Base-by-base conservation (phyloP, 2,329 filamentous ascomycete species). In the Fusarium sp. region DNA sequence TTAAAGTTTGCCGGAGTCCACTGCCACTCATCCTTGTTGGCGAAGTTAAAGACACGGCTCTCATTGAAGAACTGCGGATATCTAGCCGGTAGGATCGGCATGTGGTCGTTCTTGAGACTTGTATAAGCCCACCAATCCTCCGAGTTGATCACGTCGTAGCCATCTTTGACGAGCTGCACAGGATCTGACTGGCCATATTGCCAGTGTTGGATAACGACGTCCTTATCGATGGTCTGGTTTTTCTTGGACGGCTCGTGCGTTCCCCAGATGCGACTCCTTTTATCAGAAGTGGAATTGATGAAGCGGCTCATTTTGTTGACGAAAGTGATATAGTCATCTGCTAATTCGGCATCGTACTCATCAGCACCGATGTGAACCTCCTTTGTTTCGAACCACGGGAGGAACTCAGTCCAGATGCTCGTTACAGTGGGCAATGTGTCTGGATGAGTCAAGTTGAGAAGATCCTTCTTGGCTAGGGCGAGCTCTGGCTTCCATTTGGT, bases 71-170 rank as follows among this genome's bases (percentile, higher is more conserved):
- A 64, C 9, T 64, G 61, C 0, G 61, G 61, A 4, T 64, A 64
- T 5, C 52, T 50, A 1, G 61, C 61, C 24, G 61, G 61, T 1
- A 64, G 7, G 8, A 64, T 64, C 2, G 61, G 61, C 61, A 64
- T 64, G 11, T 64, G 61, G 10, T 64, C 61, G 14, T 59, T 64
- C 28, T 64, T 64, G 1, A 64, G 12, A 7, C 61, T 64, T 14
- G 59, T 64, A 6, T 64, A 64, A 3, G 59, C 61, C 61, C 61
- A 64, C 61, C 61, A 64, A 4, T 64, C 61, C n/a, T 64, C 30
- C 4, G 61, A 64, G 28, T 64, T 64, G 24, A 64, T 64, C 7
- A 64, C 26, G 0, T 53, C 42, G 36, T 59, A 64, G 7, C 46
- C 59, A 6, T 64, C 52, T 11, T 64, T 53, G 14, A 39, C 52